Evolutionary conservation across 345 rosid species (phyloP), one percentile per base, ranked within the genome.

Genomic region (Camelina sativa): DNA sequence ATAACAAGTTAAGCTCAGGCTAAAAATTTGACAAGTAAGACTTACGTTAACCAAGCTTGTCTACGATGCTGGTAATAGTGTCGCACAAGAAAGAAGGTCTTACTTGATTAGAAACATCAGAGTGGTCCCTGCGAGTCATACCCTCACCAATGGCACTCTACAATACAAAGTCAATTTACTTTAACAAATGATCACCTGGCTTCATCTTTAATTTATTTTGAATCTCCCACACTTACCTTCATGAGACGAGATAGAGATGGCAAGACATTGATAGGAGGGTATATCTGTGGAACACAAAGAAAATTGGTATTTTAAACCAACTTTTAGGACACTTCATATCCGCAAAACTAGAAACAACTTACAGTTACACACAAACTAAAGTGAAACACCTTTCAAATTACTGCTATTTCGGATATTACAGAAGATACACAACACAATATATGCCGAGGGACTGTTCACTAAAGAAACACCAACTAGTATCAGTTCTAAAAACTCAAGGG

Each of bases 101-200:
- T 51, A 89, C 98, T 91, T 93, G 98, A 82, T 91, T 93, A 71
- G 97, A 93, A 69, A 93, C 96, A 81, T 93, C 97, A 11, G 98
- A 62, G 78, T 93, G 98, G 84, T 91, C 98, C 67, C 85, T 76
- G 38, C 96, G 94, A 47, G 98, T 90, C 96, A 90, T 92, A 50
- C 98, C 98, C 79, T 92, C 98, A 55, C 98, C 98, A 74, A 92
- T 90, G 57, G 96, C 98, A 92, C 98, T 92, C 98, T 92, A 82
- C 82, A 75, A 35, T 11, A 71, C 48, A 71, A 61, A 19, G 37
- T 37, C 34, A 32, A 9, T 20, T 50, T 8, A 37, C 67, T 50
- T 71, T 7, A 51, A 23, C 61, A 35, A 50, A 2, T 30, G 47
- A 23, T 19, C 38, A 11, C 58, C 7, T 37, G 12, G 11, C 12